Percentiles rank a stretch among this genome's conserved stretches.
Evolutionary conservation across 1,284 basidiomycete genomes (phyloP).

Genomic region (Ceratorhiza oryzae-sativae): DNA sequence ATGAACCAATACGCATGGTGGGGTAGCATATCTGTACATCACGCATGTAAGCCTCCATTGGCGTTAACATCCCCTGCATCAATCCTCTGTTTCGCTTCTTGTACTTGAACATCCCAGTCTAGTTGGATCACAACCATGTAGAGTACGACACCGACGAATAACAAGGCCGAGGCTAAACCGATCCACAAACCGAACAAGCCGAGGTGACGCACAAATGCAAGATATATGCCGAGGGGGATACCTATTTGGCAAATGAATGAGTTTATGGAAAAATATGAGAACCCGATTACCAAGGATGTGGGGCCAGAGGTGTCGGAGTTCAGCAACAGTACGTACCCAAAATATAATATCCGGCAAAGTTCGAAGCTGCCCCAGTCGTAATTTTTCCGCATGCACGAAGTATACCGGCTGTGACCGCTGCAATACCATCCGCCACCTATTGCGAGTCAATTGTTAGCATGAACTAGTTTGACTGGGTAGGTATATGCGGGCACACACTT

Average conservation of each 20-base stretch:
- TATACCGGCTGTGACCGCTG: constrained; percentile 75
- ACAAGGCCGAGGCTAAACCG: constrained; percentile 40
- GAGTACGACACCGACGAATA: constrained; percentile 15
- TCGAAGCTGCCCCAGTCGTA: constrained; percentile 48
- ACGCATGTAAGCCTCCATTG: background rate
- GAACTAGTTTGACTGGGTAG: background rate
- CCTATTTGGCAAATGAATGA: background rate
- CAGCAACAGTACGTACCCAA: too few species aligned
- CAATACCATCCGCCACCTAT: constrained; percentile 64
- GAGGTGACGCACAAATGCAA: constrained; percentile 24
- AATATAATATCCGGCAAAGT: constrained; percentile 62
- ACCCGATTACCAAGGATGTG: too few species aligned
- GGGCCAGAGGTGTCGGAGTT: background rate
- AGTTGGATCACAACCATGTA: constrained; percentile 23
- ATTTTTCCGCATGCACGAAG: constrained; percentile 81
- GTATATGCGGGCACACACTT: constrained; percentile 56
- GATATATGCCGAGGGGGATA: constrained; percentile 18
- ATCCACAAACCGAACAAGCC: constrained; percentile 43
- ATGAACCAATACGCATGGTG: background rate
- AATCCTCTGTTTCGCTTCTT: constrained; percentile 36
- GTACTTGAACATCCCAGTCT: constrained; percentile 42
- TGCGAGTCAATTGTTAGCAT: background rate
- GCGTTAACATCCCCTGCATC: background rate
- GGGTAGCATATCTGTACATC: background rate
- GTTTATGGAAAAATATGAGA: too few species aligned